Evolutionary conservation across 1,284 basidiomycete species (phyloP), one percentile per base, ranked within the genome.

Genomic region (Ceratobasidium sp.): DNA sequence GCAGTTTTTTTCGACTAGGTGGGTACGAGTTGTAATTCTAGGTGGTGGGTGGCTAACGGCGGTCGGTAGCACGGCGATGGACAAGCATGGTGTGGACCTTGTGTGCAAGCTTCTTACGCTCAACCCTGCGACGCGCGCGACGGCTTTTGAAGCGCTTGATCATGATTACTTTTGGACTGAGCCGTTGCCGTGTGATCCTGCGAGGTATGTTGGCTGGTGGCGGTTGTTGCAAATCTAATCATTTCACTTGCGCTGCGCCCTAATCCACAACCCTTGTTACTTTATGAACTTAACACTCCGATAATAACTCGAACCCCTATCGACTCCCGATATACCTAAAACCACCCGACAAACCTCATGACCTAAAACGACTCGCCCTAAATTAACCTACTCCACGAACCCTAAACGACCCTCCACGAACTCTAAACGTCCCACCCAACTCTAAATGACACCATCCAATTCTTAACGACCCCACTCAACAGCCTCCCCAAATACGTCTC

Each of bases 181-280:
- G 72, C 93, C 93, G 0, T 75, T 92, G 32, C 89, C 93, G 15
- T 92, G 91, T n/a, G 89, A 91, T 79, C 88, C 91, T 0, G 90
- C 88, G 77, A 85, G 85, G 93, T 93, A 73, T 73, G 87, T 82
- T n/a, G n/a, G n/a, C n/a, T n/a, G n/a, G n/a, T n/a, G n/a, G n/a
- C n/a, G n/a, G n/a, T n/a, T n/a, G n/a, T n/a, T n/a, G n/a, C n/a
- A n/a, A n/a, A n/a, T n/a, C n/a, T n/a, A n/a, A n/a, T n/a, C n/a
- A n/a, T 38, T 22, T 57, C 10, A 43, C 27, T n/a, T 12, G 34
- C 8, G 13, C 32, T 40, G 6, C 6, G 12, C 32, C 35, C 56
- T 7, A 38, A 15, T 52, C 7, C 34, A 65, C 64, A 52, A 31
- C n/a, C 27, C 31, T 45, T 12, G n/a, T 52, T 31, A 69, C 53